Percentiles rank a stretch among this genome's conserved stretches.
Conservation (phyloP, 371 early-diverging fungal species). For the Mucor mucedo region DNA sequence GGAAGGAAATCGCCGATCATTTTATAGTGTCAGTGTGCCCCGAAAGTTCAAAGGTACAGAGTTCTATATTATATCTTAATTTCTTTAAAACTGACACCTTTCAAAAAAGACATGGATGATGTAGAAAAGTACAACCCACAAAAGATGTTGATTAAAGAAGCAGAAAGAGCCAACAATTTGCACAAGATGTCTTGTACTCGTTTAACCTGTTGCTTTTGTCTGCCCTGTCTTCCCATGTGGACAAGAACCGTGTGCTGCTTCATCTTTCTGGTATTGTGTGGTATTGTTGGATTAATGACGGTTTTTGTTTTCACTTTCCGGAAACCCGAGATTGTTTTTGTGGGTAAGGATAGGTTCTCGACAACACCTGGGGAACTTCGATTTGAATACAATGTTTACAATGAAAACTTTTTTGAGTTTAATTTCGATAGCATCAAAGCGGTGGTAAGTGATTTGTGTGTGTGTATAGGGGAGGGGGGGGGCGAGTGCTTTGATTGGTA, state of each 20-base stretch:
- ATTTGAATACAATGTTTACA: constrained; percentile 11
- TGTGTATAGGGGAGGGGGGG: no score
- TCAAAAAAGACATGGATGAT: neutral
- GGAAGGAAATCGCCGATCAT: neutral
- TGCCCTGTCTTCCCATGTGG: constrained; percentile 26
- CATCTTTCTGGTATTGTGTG: constrained; percentile 10
- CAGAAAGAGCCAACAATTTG: neutral
- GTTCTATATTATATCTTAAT: neutral
- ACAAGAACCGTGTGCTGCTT: constrained; percentile 24
- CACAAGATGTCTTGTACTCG: constrained; percentile 4
- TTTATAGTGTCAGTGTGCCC: neutral
- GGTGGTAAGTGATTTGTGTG: constrained; percentile 10
- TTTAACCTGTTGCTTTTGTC: constrained; percentile 17
- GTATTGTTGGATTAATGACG: neutral
- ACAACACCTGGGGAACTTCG: neutral
- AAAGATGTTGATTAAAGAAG: neutral
- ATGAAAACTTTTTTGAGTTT: constrained; percentile 20
- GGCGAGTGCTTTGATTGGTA: no score
- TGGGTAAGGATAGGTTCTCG: constrained; percentile 1
- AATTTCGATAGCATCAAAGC: constrained; percentile 18
- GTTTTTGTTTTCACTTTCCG: constrained; percentile 9
- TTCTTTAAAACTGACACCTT: neutral
- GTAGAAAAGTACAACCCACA: constrained; percentile 11
- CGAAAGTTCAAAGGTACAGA: neutral
- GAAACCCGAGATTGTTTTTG: constrained; percentile 10